Percentiles rank a stretch among this genome's conserved stretches.
phyloP scores from a whole-genome alignment of 75 land plant genomes.

The Larix kaempferi region DNA sequence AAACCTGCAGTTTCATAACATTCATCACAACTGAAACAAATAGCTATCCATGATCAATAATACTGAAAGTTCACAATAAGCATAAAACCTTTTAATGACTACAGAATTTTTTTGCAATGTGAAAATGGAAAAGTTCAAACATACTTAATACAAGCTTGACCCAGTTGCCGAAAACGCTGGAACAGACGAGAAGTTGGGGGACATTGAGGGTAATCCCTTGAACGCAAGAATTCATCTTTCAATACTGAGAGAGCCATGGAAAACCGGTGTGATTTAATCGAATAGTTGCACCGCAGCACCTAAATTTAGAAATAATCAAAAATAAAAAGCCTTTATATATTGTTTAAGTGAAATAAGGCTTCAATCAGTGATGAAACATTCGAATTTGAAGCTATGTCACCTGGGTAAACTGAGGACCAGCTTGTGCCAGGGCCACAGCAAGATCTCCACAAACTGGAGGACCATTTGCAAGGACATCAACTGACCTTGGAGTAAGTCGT shows the following conservation, averaged over 20 bases:
- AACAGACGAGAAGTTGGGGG: constrained; percentile 93
- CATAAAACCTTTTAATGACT: not conserved
- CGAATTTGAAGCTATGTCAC: constrained; percentile 24
- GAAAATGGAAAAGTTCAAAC: constrained; percentile 17
- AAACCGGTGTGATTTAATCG: constrained; percentile 82
- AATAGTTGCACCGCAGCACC: constrained; percentile 90
- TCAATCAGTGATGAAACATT: not conserved
- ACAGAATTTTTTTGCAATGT: not conserved
- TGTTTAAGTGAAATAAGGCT: constrained; percentile 3
- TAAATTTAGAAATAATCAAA: constrained; percentile 18
- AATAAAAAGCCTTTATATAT: constrained; percentile 3
- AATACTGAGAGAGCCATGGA: constrained; percentile 83
- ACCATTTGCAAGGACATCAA: constrained; percentile 82
- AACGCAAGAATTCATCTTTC: constrained; percentile 94
- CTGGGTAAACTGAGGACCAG: constrained; percentile 99
- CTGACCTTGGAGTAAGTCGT: constrained; percentile 91
- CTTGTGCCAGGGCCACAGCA: constrained; percentile 94
- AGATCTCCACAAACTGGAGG: constrained; percentile 95
- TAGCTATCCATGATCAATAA: not conserved
- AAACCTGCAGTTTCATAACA: constrained; percentile 53
- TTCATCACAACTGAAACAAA: not conserved
- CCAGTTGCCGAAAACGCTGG: constrained; percentile 93
- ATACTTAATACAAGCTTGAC: constrained; percentile 97
- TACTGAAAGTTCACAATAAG: not conserved
- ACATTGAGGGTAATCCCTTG: constrained; percentile 97